phyloP scores from a whole-genome alignment of 2,329 filamentous ascomycete genomes.

The Trichophyton benhamiae region DNA sequence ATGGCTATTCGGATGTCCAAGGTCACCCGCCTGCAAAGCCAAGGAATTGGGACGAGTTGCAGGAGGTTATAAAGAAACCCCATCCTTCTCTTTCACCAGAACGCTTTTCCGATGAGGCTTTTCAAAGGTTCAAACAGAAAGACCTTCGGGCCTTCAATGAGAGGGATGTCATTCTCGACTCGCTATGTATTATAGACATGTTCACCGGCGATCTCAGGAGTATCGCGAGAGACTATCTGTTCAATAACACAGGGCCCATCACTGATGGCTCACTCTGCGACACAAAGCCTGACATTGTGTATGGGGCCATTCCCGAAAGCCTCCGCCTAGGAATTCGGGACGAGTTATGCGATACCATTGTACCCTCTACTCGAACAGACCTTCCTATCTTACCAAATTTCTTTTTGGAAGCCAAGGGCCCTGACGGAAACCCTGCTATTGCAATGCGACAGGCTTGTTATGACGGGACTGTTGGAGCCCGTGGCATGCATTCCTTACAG shows the following conservation, averaged over 20 bases:
- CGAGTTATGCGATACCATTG: conserved; percentile 16
- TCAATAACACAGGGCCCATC: conserved; percentile 27
- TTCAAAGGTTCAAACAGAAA: too few species aligned
- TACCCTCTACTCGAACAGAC: conserved; percentile 20
- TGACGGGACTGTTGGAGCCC: conserved; percentile 29
- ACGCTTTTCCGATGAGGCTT: too few species aligned
- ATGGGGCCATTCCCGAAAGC: conserved; percentile 21
- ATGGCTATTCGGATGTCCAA: too few species aligned
- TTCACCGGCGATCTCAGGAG: neutral
- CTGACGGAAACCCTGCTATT: conserved; percentile 21
- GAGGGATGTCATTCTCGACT: too few species aligned
- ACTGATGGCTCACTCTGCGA: conserved; percentile 21
- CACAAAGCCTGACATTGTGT: conserved; percentile 22
- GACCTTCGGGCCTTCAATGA: too few species aligned
- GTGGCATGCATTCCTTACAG: conserved; percentile 29
- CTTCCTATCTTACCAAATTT: conserved; percentile 31
- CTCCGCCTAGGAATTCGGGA: conserved; percentile 18
- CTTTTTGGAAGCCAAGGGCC: conserved; percentile 33
- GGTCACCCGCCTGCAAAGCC: too few species aligned
- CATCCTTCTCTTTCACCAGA: too few species aligned
- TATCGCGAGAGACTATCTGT: conserved; percentile 18
- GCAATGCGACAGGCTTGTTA: conserved; percentile 27
- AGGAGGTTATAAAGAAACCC: too few species aligned
- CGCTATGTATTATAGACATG: too few species aligned
- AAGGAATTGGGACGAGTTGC: too few species aligned